Evolutionary conservation across 192 early-diverging fungal species (phyloP), one percentile per base, ranked within the genome.

Genomic region (Podila minutissima): DNA sequence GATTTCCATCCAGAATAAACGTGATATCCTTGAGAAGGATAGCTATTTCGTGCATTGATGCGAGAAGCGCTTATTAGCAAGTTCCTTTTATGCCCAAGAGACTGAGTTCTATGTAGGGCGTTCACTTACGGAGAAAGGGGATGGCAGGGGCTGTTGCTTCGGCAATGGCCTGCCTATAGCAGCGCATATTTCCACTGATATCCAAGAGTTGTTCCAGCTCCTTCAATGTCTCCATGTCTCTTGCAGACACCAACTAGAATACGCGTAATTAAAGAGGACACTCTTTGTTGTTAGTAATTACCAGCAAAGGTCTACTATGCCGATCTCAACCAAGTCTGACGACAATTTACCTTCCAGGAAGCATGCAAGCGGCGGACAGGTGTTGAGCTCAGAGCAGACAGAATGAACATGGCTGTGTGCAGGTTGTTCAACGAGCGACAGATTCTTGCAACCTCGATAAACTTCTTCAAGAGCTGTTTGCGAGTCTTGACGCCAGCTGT

Each of bases 1-100:
- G 83, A 41, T 91, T 93, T n/a, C 93, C 93, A 61, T 94, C 92
- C 62, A 93, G 75, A 48, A 92, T 83, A 71, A 94, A 92, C 17
- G 89, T 92, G 29, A 92, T 82, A 66, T 94, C 93, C 66, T 94
- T 94, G 59, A 94, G 84, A 7, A 92, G 78, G 10, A 92, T 74
- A 0, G 92, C 78, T 84, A 73, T 68, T 46, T 1, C 24, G 17
- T 51, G 49, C 19, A 33, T 22, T 19, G 26, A 5, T 32, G n/a
- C 46, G 58, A 28, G 11, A 28, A 29, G 46, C 37, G 15, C 1
- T 33, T 8, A 50, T 9, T 46, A 15, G 4, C 41, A 46, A 12
- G 15, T 15, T 37, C 10, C 35, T 37, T 37, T 37, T 8, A 46
- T 46, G 13, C 13, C 41, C 41, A 55, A 33, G 32, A 17, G 53